Evolutionary conservation across 2,329 filamentous ascomycete species (phyloP), one percentile per base, ranked within the genome.

Genomic region (Colletotrichum cereale): DNA sequence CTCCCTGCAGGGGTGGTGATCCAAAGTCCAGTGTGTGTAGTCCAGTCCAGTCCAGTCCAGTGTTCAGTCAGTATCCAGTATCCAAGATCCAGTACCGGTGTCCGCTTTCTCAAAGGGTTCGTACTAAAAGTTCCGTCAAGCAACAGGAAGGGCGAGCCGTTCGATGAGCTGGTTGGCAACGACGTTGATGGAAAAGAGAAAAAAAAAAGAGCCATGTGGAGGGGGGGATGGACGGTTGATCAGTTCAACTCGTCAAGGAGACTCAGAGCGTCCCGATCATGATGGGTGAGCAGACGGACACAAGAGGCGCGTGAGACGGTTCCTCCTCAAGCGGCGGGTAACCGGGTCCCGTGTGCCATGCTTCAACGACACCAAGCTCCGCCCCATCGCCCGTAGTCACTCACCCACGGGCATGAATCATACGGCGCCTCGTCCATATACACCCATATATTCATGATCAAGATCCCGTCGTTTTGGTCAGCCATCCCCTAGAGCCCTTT

Each of bases 291-390:
- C 61, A 55, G 53, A 18, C 53, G 42, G 44, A 53, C 48, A 31
- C 48, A 21, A 26, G 61, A 52, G 34, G 47, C 34, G 47, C 48
- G 48, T 55, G 48, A 55, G 48, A 52, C 29, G 47, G 48, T 63
- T 50, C n/a, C 47, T n/a, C 47, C 24, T 14, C 40, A 44, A 57
- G 34, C n/a, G 55, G 53, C 34, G 53, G 53, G 26, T 36, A 56
- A 38, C 53, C 6, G 21, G 34, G 55, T 57, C 34, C 24, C 55
- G n/a, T 57, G 55, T 40, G 36, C 55, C 36, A 57, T 26, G 12
- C 29, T 34, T 18, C 36, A 18, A 57, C 55, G 16, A 24, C 29
- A 53, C 29, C 50, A 53, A 26, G 29, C 31, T 55, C 53, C n/a
- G n/a, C 55, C 11, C 34, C n/a, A 40, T 26, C 21, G 14, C n/a